Percentiles rank a stretch among this genome's conserved stretches.
phyloP scores from a whole-genome alignment of 345 rosid species.

The Citrus cavaleriei region DNA sequence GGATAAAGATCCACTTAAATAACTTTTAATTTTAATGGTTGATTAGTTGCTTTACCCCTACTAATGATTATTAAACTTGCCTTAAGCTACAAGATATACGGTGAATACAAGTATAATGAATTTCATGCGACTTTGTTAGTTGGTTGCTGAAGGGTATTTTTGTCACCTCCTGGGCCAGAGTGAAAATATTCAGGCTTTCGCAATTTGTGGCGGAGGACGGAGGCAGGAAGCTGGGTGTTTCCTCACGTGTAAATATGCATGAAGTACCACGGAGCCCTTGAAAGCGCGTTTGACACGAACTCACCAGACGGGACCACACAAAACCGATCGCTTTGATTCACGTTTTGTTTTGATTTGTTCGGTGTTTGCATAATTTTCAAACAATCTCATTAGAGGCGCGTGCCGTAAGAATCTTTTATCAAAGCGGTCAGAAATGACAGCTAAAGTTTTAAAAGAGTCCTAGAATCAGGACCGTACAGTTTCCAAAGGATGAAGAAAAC shows the following conservation, averaged over 20 bases:
- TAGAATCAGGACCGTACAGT: neutral
- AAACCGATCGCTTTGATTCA: neutral
- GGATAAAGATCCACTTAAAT: no score
- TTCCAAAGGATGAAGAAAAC: neutral
- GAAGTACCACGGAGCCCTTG: neutral
- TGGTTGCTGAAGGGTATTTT: neutral
- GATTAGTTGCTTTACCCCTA: neutral
- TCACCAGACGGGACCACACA: neutral
- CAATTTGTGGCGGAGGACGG: no score
- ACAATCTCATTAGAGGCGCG: neutral
- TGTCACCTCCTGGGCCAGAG: neutral
- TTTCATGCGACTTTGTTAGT: neutral
- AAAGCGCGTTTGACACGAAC: conserved; percentile 4
- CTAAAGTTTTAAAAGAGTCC: neutral
- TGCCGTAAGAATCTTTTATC: no score
- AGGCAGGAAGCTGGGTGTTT: neutral
- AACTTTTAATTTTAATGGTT: neutral
- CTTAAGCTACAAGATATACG: neutral
- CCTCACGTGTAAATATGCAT: neutral
- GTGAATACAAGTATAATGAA: neutral
- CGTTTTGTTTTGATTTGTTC: neutral
- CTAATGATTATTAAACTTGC: no score
- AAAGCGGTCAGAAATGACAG: neutral
- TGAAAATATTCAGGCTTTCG: neutral
- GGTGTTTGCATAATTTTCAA: neutral